These are phyloP conservation scores for Drechslerella coelobrocha DNA, from an alignment of 2,329 filamentous ascomycete genomes.

Conservation along the genomic window DNA sequence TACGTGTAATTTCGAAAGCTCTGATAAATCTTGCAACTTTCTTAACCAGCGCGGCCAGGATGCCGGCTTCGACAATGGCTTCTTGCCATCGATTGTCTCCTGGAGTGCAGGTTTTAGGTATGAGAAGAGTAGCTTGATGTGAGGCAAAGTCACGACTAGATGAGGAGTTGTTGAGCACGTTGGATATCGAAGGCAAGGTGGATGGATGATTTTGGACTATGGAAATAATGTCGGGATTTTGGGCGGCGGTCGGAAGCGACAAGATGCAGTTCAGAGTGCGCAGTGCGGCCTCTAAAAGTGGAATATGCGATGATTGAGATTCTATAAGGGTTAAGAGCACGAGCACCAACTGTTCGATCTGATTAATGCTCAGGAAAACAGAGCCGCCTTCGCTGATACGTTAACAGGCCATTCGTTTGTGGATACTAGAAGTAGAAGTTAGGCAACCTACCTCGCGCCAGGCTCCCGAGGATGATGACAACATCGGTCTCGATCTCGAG, in stretches of 20 bases:
- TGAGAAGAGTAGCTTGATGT: constrained; percentile 66
- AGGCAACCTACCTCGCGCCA: constrained; percentile 74
- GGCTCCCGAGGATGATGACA: constrained; percentile 76
- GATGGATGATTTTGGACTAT: constrained; percentile 37
- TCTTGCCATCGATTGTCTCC: constrained; percentile 61
- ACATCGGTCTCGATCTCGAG: constrained; percentile 57
- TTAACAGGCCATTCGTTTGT: constrained; percentile 1
- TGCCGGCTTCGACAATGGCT: constrained; percentile 72
- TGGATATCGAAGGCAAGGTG: constrained; percentile 55
- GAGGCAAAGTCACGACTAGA: constrained; percentile 72
- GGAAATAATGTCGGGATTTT: constrained; percentile 22
- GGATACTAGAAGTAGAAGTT: not conserved
- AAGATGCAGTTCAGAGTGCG: constrained; percentile 69
- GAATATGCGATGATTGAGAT: constrained; percentile 68
- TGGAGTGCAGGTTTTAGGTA: constrained; percentile 56
- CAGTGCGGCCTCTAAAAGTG: constrained; percentile 75
- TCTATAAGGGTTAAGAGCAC: constrained; percentile 75
- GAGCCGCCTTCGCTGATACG: constrained; percentile 70
- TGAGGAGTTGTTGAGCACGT: constrained; percentile 61
- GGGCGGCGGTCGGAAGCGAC: constrained; percentile 24
- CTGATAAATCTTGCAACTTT: constrained; percentile 76
- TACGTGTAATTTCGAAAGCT: constrained; percentile 57
- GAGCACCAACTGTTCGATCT: constrained; percentile 56
- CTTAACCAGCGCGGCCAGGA: constrained; percentile 78
- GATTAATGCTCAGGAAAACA: constrained; percentile 66